Evolutionary conservation across 495 filamentous ascomycete species (phyloP).

Genomic region (Penicillium parvum): DNA sequence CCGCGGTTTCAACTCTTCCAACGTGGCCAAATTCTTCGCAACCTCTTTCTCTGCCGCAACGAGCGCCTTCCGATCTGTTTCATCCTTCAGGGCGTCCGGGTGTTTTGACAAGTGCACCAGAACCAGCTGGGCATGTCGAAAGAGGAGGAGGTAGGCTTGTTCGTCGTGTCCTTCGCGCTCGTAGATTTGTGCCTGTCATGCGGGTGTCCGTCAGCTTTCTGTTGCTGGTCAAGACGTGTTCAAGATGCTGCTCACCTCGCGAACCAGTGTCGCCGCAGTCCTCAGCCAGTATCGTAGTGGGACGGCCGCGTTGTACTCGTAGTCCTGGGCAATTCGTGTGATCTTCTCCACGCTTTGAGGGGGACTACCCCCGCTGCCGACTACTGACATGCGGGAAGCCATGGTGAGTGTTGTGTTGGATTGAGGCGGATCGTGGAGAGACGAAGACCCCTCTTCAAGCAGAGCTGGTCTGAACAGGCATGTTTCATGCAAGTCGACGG

Average conservation of each 20-base stretch:
- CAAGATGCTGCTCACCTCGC: slow-evolving; percentile 61
- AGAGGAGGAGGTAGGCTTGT: slow-evolving; percentile 80
- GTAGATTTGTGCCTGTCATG: slow-evolving; percentile 65
- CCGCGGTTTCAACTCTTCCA: slow-evolving; percentile 63
- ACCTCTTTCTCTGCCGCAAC: slow-evolving; percentile 51
- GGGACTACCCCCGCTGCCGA: slow-evolving; percentile 25
- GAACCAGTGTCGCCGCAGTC: slow-evolving; percentile 69
- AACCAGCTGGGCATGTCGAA: slow-evolving; percentile 73
- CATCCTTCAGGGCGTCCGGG: slow-evolving; percentile 47
- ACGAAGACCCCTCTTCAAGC: slow-evolving; percentile 15
- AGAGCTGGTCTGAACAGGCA: slow-evolving; percentile 13
- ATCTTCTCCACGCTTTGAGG: slow-evolving; percentile 72
- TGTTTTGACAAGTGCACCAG: slow-evolving; percentile 57
- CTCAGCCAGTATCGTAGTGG: slow-evolving; percentile 76
- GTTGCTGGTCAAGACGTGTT: not conserved
- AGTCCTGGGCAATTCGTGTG: slow-evolving; percentile 62
- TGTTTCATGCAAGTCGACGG: slow-evolving; percentile 6
- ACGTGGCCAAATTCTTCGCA: slow-evolving; percentile 46
- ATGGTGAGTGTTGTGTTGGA: slow-evolving; percentile 13
- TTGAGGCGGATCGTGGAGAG: not conserved
- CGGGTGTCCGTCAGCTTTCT: slow-evolving; percentile 4
- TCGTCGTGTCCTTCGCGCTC: slow-evolving; percentile 79
- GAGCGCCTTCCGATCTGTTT: slow-evolving; percentile 44
- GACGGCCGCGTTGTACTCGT: slow-evolving; percentile 72
- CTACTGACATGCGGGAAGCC: slow-evolving; percentile 22